Conservation (phyloP, 768 basidiomycete species). For the Serendipita sp. region DNA sequence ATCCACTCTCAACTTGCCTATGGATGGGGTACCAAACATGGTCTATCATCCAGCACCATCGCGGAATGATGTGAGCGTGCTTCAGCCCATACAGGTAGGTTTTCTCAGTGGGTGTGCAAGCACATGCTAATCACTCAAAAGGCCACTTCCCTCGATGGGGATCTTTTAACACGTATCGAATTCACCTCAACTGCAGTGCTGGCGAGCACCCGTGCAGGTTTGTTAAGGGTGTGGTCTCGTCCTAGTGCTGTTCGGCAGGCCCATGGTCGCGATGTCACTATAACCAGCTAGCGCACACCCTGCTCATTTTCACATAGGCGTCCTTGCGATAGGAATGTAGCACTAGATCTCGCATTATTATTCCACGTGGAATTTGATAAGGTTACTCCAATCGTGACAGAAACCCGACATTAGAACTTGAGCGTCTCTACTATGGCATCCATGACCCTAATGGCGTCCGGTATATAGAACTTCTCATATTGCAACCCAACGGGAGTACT, state of each 20-base stretch:
- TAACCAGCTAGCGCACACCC: background rate
- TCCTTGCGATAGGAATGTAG: too few relatives aligned
- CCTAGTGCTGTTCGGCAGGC: background rate
- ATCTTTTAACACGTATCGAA: conserved; percentile 54
- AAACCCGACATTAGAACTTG: conserved; percentile 22
- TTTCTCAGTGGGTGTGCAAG: background rate
- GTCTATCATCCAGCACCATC: conserved; percentile 81
- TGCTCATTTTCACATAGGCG: too few relatives aligned
- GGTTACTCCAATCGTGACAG: too few relatives aligned
- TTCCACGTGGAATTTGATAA: too few relatives aligned
- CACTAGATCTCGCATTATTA: too few relatives aligned
- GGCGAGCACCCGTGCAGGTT: conserved; percentile 60
- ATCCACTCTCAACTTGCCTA: conserved; percentile 40
- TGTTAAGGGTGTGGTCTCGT: conserved; percentile 57
- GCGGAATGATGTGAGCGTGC: conserved; percentile 72
- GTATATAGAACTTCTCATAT: conserved; percentile 86
- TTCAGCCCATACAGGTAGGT: conserved; percentile 78
- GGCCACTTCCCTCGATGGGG: conserved; percentile 70
- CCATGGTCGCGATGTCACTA: background rate
- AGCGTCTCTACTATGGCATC: conserved; percentile 77
- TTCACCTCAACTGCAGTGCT: conserved; percentile 68
- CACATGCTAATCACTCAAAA: conserved; percentile 17
- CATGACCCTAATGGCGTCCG: conserved; percentile 67
- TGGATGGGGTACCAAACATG: conserved; percentile 25
- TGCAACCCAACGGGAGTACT: conserved; percentile 73